phyloP scores from a whole-genome alignment of 2,329 filamentous ascomycete genomes.

The Proliferodiscus dingleyae region DNA sequence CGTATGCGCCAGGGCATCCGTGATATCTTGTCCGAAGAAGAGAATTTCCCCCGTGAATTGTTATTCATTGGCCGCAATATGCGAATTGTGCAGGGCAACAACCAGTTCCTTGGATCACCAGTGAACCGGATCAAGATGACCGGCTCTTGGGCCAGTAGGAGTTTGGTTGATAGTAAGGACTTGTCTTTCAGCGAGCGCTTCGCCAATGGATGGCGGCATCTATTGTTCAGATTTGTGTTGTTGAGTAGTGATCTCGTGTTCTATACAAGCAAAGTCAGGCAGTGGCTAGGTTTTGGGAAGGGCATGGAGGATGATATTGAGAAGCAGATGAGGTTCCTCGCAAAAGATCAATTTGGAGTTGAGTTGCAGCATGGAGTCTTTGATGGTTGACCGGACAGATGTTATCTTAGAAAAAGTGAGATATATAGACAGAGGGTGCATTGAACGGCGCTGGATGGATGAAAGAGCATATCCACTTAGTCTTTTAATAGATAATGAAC shows the following conservation, averaged over 20 bases:
- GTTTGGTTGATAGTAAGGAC: conserved; percentile 70
- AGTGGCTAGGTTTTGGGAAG: conserved; percentile 69
- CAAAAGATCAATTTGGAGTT: conserved; percentile 78
- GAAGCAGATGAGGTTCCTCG: conserved; percentile 78
- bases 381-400: too few species aligned
- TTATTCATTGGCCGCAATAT: conserved; percentile 71
- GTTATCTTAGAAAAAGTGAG: too few species aligned
- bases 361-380: conserved; percentile 87
- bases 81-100: conserved; percentile 69
- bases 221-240: conserved; percentile 77
- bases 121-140: conserved; percentile 91
- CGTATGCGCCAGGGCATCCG: conserved; percentile 60
- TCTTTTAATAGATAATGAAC: too few species aligned
- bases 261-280: conserved; percentile 72
- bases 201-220: conserved; percentile 67
- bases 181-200: conserved; percentile 58
- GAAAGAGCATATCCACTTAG: too few species aligned
- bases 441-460: too few species aligned
- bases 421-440: too few species aligned
- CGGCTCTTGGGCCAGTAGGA: conserved; percentile 80
- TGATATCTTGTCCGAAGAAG: conserved; percentile 62
- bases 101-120: conserved; percentile 67
- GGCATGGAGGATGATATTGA: conserved; percentile 97
- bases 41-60: conserved; percentile 64
- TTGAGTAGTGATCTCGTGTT: conserved; percentile 75